Evolutionary conservation across 345 rosid genomes (phyloP).

Genomic region (Microcos paniculata): DNA sequence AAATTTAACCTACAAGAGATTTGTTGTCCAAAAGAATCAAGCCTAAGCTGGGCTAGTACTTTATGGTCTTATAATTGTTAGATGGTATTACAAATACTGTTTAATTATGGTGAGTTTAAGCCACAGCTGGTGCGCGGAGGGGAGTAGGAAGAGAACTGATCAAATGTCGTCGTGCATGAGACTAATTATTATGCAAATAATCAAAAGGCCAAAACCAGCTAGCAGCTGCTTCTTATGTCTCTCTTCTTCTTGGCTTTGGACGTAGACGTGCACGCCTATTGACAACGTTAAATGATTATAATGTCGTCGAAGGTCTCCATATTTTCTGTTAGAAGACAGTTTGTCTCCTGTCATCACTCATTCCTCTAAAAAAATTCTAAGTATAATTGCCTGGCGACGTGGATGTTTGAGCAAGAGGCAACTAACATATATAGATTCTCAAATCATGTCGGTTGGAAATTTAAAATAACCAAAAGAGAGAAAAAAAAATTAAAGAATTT

Average conservation of each 20-base stretch:
- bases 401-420: not conserved
- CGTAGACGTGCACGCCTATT: not conserved
- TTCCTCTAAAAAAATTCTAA: too few species aligned
- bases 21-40: too few species aligned
- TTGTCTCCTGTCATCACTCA: not conserved
- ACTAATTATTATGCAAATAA: not conserved
- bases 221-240: not conserved
- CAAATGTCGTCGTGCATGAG: constrained; percentile 24
- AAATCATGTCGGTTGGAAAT: not conserved
- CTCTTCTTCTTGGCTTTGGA: not conserved
- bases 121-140: constrained; percentile 18
- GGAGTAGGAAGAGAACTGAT: not conserved
- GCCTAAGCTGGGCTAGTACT: too few species aligned
- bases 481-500: not conserved
- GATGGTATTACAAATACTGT: too few species aligned
- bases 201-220: not conserved
- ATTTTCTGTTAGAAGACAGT: not conserved
- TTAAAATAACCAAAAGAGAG: not conserved
- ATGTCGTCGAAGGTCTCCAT: not conserved
- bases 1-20: too few species aligned
- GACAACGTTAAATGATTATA: not conserved
- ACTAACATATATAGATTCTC: not conserved
- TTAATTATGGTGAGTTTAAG: not conserved
- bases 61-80: too few species aligned
- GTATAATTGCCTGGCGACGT: not conserved